Evolutionary conservation across 441 rosid genomes (phyloP).

Genomic region (Erodium texanum): DNA sequence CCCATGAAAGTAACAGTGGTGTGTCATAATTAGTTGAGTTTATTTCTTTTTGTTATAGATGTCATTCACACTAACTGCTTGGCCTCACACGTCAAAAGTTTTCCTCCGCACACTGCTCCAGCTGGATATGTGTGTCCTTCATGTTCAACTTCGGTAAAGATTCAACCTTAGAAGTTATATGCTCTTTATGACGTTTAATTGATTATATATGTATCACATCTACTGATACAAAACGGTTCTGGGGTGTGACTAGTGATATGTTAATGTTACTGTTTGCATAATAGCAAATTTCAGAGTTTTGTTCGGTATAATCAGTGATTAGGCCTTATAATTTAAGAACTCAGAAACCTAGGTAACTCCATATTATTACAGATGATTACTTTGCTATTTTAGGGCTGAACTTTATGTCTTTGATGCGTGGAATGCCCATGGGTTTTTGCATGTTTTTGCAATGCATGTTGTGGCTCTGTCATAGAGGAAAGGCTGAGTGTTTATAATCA

Average conservation of each 20-base stretch:
- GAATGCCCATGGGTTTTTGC: background rate
- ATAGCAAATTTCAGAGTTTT: background rate
- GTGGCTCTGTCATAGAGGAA: background rate
- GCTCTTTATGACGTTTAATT: constrained; percentile 5
- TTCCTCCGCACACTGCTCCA: constrained; percentile 91
- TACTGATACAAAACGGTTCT: background rate
- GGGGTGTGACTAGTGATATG: background rate
- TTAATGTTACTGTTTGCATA: background rate
- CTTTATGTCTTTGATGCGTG: background rate
- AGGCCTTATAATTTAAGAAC: background rate
- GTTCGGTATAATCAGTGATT: background rate
- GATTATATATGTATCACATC: background rate
- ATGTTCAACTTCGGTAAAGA: constrained; percentile 74
- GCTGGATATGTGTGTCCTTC: constrained; percentile 89
- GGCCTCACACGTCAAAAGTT: constrained; percentile 69
- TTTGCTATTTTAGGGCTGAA: background rate
- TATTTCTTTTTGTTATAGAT: constrained; percentile 42
- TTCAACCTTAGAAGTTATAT: background rate
- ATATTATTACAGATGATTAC: background rate
- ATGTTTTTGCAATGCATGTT: too few relatives aligned
- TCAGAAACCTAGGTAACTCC: background rate
- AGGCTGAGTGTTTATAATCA: background rate
- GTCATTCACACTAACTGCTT: constrained; percentile 83
- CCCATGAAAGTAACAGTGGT: constrained; percentile 3
- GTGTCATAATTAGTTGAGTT: constrained; percentile 9